A percentile compares a stretch with the other conserved stretches of the same genome.
Conservation (phyloP, 129 eudicot genomes). For the Lactuca saligna region DNA sequence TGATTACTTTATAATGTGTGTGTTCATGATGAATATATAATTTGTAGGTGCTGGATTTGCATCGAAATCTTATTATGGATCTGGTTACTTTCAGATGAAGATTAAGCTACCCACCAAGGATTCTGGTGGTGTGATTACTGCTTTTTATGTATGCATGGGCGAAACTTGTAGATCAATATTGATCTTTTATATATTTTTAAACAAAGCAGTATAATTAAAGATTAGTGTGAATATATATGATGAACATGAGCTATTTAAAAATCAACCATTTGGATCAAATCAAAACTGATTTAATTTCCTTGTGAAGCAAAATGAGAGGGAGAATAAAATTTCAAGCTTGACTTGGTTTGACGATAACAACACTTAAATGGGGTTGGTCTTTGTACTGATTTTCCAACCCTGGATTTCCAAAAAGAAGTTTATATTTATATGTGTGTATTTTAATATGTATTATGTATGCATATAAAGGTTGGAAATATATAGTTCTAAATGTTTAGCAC, state of each 20-base stretch:
- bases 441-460: neutral
- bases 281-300: too few species aligned
- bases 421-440: neutral
- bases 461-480: neutral
- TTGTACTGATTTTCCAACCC: neutral
- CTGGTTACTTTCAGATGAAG: conserved; percentile 39
- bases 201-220: neutral
- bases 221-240: neutral
- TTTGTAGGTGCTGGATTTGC: conserved; percentile 36
- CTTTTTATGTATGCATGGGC: conserved; percentile 37
- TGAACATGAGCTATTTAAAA: neutral
- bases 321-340: too few species aligned
- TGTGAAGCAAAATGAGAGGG: too few species aligned
- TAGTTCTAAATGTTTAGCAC: neutral
- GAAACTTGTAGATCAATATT: neutral
- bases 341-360: too few species aligned
- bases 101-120: conserved; percentile 40
- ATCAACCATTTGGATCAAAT: neutral
- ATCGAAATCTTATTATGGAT: conserved; percentile 34
- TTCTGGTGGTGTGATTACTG: conserved; percentile 39
- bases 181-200: neutral
- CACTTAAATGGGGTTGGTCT: too few species aligned
- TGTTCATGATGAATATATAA: too few species aligned
- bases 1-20: too few species aligned
- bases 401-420: neutral